A percentile compares a stretch with the other conserved stretches of the same genome.
These are phyloP conservation scores for Sinapis alba DNA, from an alignment of 441 rosid species.

Conservation along the genomic window DNA sequence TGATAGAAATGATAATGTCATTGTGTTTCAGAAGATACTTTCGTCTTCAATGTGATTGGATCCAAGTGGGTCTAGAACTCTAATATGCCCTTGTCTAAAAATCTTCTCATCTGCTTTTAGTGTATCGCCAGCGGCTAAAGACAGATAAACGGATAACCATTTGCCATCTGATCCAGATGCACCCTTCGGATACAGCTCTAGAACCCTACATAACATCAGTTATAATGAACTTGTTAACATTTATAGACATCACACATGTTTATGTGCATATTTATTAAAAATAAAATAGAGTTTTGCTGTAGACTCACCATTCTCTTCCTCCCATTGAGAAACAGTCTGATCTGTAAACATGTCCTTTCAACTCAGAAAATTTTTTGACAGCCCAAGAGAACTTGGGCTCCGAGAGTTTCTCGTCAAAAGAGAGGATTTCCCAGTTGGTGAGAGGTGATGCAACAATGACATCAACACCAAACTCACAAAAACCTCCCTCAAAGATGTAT, in stretches of 20 bases:
- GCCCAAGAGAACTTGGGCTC: conserved; percentile 1
- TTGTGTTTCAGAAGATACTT: background rate
- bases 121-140: background rate
- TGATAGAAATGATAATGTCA: background rate
- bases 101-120: background rate
- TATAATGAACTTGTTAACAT: background rate
- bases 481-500: background rate
- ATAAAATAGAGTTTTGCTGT: background rate
- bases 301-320: conserved; percentile 9
- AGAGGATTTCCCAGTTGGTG: conserved; percentile 9
- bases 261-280: background rate
- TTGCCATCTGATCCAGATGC: background rate
- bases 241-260: background rate
- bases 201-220: background rate
- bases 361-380: background rate
- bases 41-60: background rate
- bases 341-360: background rate
- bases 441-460: conserved; percentile 16
- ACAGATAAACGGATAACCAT: background rate
- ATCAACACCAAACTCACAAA: conserved; percentile 35
- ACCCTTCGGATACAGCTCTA: background rate
- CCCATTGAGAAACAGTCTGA: background rate
- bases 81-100: background rate
- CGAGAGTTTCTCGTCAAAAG: background rate
- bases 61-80: background rate